Evolutionary conservation across 164 flowering plant genomes (phyloP).

Genomic region (Houttuynia cordata): DNA sequence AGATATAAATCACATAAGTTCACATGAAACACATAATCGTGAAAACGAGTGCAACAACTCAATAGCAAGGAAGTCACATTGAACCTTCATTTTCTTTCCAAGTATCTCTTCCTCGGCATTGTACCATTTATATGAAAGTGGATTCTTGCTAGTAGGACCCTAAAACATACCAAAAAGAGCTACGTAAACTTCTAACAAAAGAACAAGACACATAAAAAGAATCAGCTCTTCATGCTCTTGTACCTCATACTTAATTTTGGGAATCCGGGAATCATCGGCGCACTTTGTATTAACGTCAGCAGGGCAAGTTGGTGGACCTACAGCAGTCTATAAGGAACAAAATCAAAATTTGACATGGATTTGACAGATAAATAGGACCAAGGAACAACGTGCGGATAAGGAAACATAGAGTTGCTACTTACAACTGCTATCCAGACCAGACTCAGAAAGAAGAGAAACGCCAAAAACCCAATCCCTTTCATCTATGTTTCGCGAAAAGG

Average conservation of each 20-base stretch:
- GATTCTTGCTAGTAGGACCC: slow-evolving; percentile 92
- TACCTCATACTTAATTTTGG: slow-evolving; percentile 92
- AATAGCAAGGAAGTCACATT: not conserved
- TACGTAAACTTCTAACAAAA: not conserved
- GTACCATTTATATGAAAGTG: slow-evolving; percentile 80
- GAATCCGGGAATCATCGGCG: slow-evolving; percentile 29
- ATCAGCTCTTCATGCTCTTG: not conserved
- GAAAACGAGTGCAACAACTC: not conserved
- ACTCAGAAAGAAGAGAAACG: slow-evolving; percentile 27
- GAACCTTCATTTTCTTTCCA: slow-evolving; percentile 96
- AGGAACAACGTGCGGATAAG: not conserved
- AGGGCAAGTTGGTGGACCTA: slow-evolving; percentile 68
- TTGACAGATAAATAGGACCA: not conserved
- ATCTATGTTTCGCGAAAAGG: too few species aligned
- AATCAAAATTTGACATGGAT: not conserved
- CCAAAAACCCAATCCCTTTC: slow-evolving; percentile 18
- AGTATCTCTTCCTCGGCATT: slow-evolving; percentile 84
- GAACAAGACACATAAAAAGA: not conserved
- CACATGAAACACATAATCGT: not conserved
- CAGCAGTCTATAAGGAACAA: slow-evolving; percentile 30
- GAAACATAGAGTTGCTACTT: slow-evolving; percentile 8
- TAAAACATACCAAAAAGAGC: slow-evolving; percentile 6
- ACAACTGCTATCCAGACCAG: slow-evolving; percentile 27
- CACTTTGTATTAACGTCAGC: slow-evolving; percentile 44
- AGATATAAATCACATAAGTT: slow-evolving; percentile 2